Evolutionary conservation across 768 basidiomycete genomes (phyloP).

Genomic region (Nidula microcarpa): DNA sequence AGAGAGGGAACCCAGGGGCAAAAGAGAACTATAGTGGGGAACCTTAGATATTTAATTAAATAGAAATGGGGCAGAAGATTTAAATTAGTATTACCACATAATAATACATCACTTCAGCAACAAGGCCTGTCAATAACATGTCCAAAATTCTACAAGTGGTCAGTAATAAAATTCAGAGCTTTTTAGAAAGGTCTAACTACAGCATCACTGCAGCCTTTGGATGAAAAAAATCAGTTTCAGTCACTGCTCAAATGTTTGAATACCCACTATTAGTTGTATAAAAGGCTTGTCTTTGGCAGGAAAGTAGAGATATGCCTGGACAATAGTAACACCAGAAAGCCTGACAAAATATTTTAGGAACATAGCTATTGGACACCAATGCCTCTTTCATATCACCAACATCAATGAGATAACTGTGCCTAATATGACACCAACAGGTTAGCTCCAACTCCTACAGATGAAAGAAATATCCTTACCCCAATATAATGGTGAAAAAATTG

Average conservation of each 20-base stretch:
- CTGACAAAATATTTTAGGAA: constrained; percentile 18
- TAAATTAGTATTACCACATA: not conserved
- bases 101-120: not conserved
- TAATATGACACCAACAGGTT: constrained; percentile 1
- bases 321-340: constrained; percentile 33
- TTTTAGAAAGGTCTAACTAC: not conserved
- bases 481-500: constrained; percentile 25
- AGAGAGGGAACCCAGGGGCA: not conserved
- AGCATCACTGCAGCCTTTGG: not conserved
- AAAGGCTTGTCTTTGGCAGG: not conserved
- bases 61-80: not conserved
- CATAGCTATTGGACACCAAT: not conserved
- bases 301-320: constrained; percentile 28
- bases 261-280: not conserved
- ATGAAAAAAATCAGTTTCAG: not conserved
- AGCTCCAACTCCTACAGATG: not conserved
- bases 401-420: constrained; percentile 24
- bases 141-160: not conserved
- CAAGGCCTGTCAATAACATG: not conserved
- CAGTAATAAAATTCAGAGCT: not conserved
- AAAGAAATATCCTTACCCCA: constrained; percentile 18
- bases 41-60: not conserved
- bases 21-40: not conserved
- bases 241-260: not conserved
- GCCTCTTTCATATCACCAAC: constrained; percentile 7